Base-by-base conservation (phyloP, 202 grass and related monocot species). In the Carex arenaria region DNA sequence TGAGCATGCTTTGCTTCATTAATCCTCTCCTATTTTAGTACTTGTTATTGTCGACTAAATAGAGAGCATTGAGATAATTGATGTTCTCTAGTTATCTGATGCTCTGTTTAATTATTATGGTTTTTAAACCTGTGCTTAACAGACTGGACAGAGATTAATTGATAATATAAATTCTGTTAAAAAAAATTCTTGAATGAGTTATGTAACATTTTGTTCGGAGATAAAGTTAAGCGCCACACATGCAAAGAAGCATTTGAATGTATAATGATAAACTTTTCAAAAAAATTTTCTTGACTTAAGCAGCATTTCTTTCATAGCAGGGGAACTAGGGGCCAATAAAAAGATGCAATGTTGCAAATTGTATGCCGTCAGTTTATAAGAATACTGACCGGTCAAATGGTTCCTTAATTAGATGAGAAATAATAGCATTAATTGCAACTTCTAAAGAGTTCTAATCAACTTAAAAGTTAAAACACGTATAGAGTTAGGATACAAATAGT, bases 1-100 rank as follows among this genome's bases (percentile, higher is more conserved):
- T 69, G 38, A 67, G 53, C 17, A 60, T 78, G 73, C 53, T 53
- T 53, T 68, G 53, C 53, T 67, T 68, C 61, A 82, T 67, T 20
- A 82, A 38, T 54, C 5, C 23, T 68, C 64, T 53, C 20, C 12
- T 65, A 7, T 62, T 62, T 80, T 61, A 45, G 42, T 68, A 54
- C 28, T 53, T 28, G 7, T n/a, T 67, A 26, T 67, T 82, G 60
- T 11, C 61, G 0, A 18, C 43, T 31, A 47, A 52, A 82, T n/a
- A 31, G 61, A 32, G 20, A 82, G 47, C 79, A 82, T 67, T 66
- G 79, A 18, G 61, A 14, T 51, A 66, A 9, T 81, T 49, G 42
- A 53, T 82, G 80, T 36, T 82, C 42, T 61, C 17, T 23, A 64
- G n/a, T 36, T 80, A 10, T 34, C 7, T 71, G 26, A n/a, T 68